Conservation (phyloP, 352 stramenopile genomes). For the Globisporangium camurandrum region DNA sequence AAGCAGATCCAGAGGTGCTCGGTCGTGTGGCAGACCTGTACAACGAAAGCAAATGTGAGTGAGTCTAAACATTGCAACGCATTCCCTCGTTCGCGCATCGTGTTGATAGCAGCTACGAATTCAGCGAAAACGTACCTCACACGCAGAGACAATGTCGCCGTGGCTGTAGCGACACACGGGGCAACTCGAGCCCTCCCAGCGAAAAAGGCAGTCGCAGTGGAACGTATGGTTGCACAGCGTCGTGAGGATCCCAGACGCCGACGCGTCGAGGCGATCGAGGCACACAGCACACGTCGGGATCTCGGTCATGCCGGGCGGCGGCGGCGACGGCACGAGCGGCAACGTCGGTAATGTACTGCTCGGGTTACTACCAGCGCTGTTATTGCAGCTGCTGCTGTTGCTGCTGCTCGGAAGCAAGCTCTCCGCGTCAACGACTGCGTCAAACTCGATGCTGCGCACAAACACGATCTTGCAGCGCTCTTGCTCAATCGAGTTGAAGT, state of each 20-base stretch:
- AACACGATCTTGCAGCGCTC: slow-evolving; percentile 89
- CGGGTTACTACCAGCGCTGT: slow-evolving; percentile 1
- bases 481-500: slow-evolving; percentile 90
- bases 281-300: slow-evolving; percentile 90
- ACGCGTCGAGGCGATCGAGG: slow-evolving; percentile 84
- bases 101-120: not conserved
- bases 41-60: not conserved
- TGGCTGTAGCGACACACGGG: slow-evolving; percentile 96
- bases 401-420: slow-evolving; percentile 5
- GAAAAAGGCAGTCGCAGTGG: slow-evolving; percentile 94
- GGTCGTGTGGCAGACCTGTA: slow-evolving; percentile 85
- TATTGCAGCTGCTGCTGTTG: not conserved
- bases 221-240: slow-evolving; percentile 98
- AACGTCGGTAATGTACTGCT: slow-evolving; percentile 6
- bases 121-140: slow-evolving; percentile 55
- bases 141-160: slow-evolving; percentile 89
- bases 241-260: slow-evolving; percentile 89
- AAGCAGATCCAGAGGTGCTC: slow-evolving; percentile 96
- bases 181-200: slow-evolving; percentile 93
- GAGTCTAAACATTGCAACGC: not conserved
- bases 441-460: slow-evolving; percentile 84
- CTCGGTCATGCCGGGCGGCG: slow-evolving; percentile 75
- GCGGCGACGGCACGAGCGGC: slow-evolving; percentile 13
- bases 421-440: slow-evolving; percentile 23
- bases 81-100: not conserved